Evolutionary conservation across 768 basidiomycete genomes (phyloP), one percentile per base, ranked within the genome.

Genomic region (Hygrophoropsis aurantiaca): DNA sequence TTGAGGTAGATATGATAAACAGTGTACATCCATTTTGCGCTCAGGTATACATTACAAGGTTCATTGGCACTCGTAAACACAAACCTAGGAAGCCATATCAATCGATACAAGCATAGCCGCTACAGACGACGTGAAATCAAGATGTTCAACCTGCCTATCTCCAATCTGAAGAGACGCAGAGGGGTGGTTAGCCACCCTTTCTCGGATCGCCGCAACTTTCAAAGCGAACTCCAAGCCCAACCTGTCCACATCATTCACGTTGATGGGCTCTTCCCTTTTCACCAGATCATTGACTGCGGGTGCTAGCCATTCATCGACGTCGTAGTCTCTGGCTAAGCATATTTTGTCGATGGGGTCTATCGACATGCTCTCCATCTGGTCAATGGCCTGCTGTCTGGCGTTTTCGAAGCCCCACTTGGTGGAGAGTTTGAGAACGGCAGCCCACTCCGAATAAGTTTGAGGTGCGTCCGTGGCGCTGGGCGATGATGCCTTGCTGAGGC

Each of bases 381-480:
- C 15, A 13, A 71, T 57, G 4, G 70, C 69, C 25, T 57, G 48
- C 15, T 52, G 43, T 25, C 68, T 61, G 25, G 73, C 40, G 11
- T 49, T 40, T 16, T 57, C 50, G 41, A 71, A 71, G 34, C 57
- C 54, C 70, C 74, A 75, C 56, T 69, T 67, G 5, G 55, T 65
- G 6, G 74, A 57, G 19, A 75, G 54, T 50, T 69, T 69, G 16
- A 72, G 53, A 16, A 71, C 62, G 0, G 68, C 60, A 13, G 67
- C 52, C 77, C 74, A 74, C 40, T 62, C 61, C 6, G 27, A 6
- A 30, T 7, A 13, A 7, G 27, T 30, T 30, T 30, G 27, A 13
- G 27, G 27, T 13, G 6, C 27, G 13, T 30, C 27, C 27, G 13
- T 13, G 27, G 27, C 13, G 27, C 6, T 30, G 27, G 13, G 27